Conservation (phyloP, 2,329 filamentous ascomycete genomes). For the Fusarium buharicum region DNA sequence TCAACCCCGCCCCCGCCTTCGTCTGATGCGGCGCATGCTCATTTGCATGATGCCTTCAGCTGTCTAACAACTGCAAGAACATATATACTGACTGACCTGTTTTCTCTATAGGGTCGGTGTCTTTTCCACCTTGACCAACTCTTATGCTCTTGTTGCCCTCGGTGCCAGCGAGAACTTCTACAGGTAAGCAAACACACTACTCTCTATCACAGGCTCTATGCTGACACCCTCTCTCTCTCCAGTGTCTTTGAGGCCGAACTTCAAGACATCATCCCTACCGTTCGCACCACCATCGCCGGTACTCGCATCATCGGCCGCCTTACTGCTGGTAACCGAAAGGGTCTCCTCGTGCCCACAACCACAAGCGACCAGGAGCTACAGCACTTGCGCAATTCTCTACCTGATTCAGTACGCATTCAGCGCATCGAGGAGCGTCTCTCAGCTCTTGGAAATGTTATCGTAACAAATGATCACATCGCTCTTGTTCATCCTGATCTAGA, state of each 20-base stretch:
- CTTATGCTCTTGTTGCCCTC: constrained; percentile 92
- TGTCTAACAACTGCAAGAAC: not conserved
- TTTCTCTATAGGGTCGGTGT: constrained; percentile 81
- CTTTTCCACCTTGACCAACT: constrained; percentile 96
- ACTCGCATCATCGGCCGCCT: constrained; percentile 95
- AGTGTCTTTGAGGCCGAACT: constrained; percentile 98
- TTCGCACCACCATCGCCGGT: constrained; percentile 94
- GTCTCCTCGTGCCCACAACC: constrained; percentile 92
- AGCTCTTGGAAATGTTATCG: constrained; percentile 96
- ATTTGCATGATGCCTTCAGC: not conserved
- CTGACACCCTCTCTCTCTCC: constrained; percentile 4
- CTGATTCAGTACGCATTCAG: constrained; percentile 92
- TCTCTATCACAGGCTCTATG: not conserved
- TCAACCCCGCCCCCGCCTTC: constrained; percentile 45
- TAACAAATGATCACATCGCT: constrained; percentile 95
- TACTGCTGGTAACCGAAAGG: constrained; percentile 96
- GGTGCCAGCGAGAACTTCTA: constrained; percentile 99
- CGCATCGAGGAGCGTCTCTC: constrained; percentile 97
- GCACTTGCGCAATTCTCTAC: constrained; percentile 94
- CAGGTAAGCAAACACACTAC: constrained; percentile 64
- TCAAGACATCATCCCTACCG: constrained; percentile 96
- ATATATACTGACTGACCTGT: constrained; percentile 24
- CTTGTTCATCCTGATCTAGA: constrained; percentile 96
- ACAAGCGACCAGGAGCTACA: constrained; percentile 98
- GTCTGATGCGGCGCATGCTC: constrained; percentile 6